Base-by-base conservation (phyloP, 139 green algal genomes). In the Picochlorum sp. region DNA sequence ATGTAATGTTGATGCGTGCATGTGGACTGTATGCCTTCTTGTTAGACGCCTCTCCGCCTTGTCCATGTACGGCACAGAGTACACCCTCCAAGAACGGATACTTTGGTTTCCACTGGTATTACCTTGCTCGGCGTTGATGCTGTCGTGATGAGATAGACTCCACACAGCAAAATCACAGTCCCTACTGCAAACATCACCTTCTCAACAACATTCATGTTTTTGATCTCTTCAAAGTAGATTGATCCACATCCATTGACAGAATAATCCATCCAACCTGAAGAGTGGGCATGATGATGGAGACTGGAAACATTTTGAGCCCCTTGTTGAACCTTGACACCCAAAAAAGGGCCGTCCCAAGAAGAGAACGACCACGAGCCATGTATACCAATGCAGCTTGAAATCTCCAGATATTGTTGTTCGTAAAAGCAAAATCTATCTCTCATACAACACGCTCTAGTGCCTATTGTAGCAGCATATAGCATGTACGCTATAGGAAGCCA, bases 191-290 rank as follows among this genome's bases (percentile, higher is more conserved):
- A 94, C 87, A 94, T 94, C 50, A 26, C 6, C 23, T 32, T 49
- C 6, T 66, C 38, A 45, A 34, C 45, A 23, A 16, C 28, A 23
- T 9, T 16, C 32, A 41, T 59, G 10, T 21, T 7, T 5, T 61
- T 18, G 4, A 23, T 34, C 16, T 66, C 68, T 61, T 73, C 49
- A 59, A 62, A 95, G 61, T 95, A 95, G 18, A 95, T 60, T 61
- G 85, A 81, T 28, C 88, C 88, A 7, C 57, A 78, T 6, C 37
- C 37, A 95, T 88, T 47, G 70, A 84, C 62, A 94, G 89, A 14
- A 96, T 69, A 9, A 86, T 87, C 88, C 88, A 96, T 15, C 68
- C 75, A 64, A 95, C 92, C 49, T 95, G 87, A 65, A 96, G 81
- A 6, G 82, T 78, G 1, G 88, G 88, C 60, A 96, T 88, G 47